A percentile compares a stretch with the other conserved stretches of the same genome.
Conservation (phyloP, 2,329 filamentous ascomycete genomes). For the Scytalidium sp. region DNA sequence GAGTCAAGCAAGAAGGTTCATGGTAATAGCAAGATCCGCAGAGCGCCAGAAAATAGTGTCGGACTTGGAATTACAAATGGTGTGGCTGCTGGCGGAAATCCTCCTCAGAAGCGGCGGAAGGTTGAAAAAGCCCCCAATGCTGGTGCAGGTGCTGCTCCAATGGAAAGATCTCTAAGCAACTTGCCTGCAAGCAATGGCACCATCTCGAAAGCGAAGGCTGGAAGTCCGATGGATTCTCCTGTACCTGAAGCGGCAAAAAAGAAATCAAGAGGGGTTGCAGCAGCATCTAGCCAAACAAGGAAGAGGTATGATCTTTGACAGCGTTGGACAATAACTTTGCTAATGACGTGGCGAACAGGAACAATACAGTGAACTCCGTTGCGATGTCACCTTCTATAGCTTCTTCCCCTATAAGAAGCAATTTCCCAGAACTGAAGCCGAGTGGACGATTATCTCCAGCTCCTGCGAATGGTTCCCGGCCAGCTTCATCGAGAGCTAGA, state of each 20-base stretch:
- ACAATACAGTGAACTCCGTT: slow-evolving; percentile 43
- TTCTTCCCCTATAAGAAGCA: slow-evolving; percentile 72
- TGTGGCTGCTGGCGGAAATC: slow-evolving; percentile 44
- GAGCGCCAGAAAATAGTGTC: slow-evolving; percentile 52
- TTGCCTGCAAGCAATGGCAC: slow-evolving; percentile 46
- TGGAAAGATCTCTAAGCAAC: slow-evolving; percentile 68
- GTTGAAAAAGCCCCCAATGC: slow-evolving; percentile 64
- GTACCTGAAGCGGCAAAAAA: slow-evolving; percentile 64
- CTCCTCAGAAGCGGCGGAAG: slow-evolving; percentile 73
- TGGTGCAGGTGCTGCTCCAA: slow-evolving; percentile 43
- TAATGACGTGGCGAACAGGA: slow-evolving; percentile 29
- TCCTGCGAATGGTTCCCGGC: slow-evolving; percentile 53
- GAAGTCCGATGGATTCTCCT: slow-evolving; percentile 68
- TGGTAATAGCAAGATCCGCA: slow-evolving; percentile 60
- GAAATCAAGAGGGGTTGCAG: slow-evolving; percentile 64
- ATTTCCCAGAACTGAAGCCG: slow-evolving; percentile 60
- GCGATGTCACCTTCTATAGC: slow-evolving; percentile 66
- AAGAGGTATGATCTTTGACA: slow-evolving; percentile 62
- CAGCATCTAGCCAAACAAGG: slow-evolving; percentile 68
- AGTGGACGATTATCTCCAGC: slow-evolving; percentile 56
- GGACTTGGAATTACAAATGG: slow-evolving; percentile 66
- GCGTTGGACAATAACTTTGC: not conserved
- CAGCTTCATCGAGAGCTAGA: slow-evolving; percentile 67
- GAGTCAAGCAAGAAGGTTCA: slow-evolving; percentile 59
- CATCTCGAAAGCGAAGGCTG: slow-evolving; percentile 52